Percentiles rank a stretch among this genome's conserved stretches.
Conservation (phyloP, 495 filamentous ascomycete genomes). For the Corynascus novoguineensis region DNA sequence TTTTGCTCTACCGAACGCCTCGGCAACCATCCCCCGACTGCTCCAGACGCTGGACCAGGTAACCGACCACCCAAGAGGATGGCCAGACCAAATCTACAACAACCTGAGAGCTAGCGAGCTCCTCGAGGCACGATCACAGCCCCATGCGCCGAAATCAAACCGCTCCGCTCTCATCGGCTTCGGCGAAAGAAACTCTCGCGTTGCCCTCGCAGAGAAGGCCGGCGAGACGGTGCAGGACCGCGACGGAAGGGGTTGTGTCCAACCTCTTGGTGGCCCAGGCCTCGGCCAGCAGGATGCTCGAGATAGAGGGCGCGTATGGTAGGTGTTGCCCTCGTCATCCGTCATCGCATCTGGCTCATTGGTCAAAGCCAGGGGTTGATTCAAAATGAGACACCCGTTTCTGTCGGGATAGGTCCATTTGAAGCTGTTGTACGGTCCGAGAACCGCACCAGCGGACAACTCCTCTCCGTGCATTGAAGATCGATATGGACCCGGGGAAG, state of each 20-base stretch:
- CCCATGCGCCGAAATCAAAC: conserved; percentile 27
- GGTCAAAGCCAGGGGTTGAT: not conserved
- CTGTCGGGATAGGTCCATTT: not conserved
- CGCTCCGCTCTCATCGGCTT: conserved; percentile 15
- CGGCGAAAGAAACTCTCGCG: conserved; percentile 23
- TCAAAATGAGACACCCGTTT: conserved; percentile 1
- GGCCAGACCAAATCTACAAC: not conserved
- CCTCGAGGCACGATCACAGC: conserved; percentile 11
- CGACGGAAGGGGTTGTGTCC: conserved; percentile 2
- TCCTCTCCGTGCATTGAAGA: not conserved
- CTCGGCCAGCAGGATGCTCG: not conserved
- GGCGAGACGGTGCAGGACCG: conserved; percentile 5
- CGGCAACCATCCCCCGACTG: no score
- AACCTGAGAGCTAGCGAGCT: conserved; percentile 16
- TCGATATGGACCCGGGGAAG: not conserved
- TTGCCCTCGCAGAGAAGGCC: conserved; percentile 19
- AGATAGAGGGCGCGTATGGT: not conserved
- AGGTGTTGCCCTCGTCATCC: not conserved
- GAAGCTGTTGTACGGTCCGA: not conserved
- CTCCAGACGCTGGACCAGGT: not conserved
- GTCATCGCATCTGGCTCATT: conserved; percentile 10
- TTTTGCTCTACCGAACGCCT: conserved; percentile 10
- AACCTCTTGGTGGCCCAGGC: not conserved
- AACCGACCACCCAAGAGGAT: not conserved
- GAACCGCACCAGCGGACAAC: not conserved